A percentile compares a stretch with the other conserved stretches of the same genome.
Evolutionary conservation across 768 basidiomycete species (phyloP).

Genomic region (Tubosaeta sp.): DNA sequence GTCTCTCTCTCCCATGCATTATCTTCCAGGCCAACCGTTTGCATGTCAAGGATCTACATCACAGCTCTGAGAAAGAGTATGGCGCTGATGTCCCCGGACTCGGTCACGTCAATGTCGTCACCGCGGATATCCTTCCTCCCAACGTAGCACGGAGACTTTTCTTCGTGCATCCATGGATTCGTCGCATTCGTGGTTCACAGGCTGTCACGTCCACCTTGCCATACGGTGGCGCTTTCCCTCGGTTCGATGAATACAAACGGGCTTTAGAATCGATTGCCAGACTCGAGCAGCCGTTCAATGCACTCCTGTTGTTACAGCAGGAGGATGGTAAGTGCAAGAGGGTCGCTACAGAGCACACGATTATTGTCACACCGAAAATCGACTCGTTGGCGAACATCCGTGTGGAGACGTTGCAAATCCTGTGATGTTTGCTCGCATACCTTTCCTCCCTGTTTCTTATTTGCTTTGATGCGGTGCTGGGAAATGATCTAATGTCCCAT

Average conservation of each 20-base stretch:
- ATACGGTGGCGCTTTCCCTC: neutral
- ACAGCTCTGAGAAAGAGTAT: neutral
- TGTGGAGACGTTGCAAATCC: neutral
- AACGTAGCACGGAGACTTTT: neutral
- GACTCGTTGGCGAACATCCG: neutral
- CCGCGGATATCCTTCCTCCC: neutral
- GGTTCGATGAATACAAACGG: neutral
- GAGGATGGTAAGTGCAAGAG: slow-evolving; percentile 14
- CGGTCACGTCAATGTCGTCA: neutral
- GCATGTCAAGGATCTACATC: neutral
- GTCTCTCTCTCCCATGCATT: slow-evolving; percentile 6
- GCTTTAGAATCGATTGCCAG: slow-evolving; percentile 3
- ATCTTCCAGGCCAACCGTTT: neutral
- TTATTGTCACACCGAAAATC: neutral
- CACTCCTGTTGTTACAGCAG: slow-evolving; percentile 4
- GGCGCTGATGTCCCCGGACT: neutral
- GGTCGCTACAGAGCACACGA: slow-evolving; percentile 3
- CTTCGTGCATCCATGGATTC: slow-evolving; percentile 8
- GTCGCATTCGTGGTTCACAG: neutral
- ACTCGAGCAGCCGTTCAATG: slow-evolving; percentile 4
- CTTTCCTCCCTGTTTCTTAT: neutral
- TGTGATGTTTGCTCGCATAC: neutral
- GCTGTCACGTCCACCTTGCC: neutral
- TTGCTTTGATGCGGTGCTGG: no score
- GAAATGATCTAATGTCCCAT: no score